Evolutionary conservation across 495 filamentous ascomycete genomes (phyloP), one percentile per base, ranked within the genome.

Genomic region (Penicillium tannophilum): DNA sequence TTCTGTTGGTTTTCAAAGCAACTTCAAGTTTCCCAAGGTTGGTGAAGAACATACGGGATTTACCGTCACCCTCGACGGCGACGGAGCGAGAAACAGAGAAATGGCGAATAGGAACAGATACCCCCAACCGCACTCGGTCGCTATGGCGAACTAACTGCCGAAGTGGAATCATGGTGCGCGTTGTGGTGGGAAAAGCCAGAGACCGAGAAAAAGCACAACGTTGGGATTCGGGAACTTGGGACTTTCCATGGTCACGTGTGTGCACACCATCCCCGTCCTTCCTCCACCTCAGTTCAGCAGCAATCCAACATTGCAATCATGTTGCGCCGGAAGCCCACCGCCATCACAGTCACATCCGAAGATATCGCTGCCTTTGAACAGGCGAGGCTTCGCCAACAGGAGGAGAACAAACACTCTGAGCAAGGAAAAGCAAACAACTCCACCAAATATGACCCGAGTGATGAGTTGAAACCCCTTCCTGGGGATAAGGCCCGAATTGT

Each of bases 241-340:
- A 39, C 49, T 52, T 52, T 36, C 19, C 2, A 35, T 5, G 31
- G 35, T 52, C 49, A 52, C 49, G 49, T 52, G 49, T 17, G 14
- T 30, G 12, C 24, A 8, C 6, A 2, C 24, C 3, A 19, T 4
- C 52, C 33, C 20, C 20, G 4, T 44, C 17, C 28, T 47, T 23
- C 33, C n/a, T 54, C 35, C 14, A 7, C 9, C 16, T 28, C 36
- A 48, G 17, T 9, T 11, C 30, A 26, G n/a, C 50, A 51, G 43
- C 31, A 39, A 16, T 26, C 20, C 20, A 23, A 23, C 20, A 23
- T 23, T 23, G 20, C 7, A 44, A 54, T 31, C 65, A 95, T 95
- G 91, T 87, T 95, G 56, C 90, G 91, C 65, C 87, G 90, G 36
- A 86, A 88, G 48, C 88, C 90, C 2, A 95, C 91, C 6, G 80